These are phyloP conservation scores for Daldinia vernicosa DNA, from an alignment of 495 filamentous ascomycete species.

Conservation along the genomic window DNA sequence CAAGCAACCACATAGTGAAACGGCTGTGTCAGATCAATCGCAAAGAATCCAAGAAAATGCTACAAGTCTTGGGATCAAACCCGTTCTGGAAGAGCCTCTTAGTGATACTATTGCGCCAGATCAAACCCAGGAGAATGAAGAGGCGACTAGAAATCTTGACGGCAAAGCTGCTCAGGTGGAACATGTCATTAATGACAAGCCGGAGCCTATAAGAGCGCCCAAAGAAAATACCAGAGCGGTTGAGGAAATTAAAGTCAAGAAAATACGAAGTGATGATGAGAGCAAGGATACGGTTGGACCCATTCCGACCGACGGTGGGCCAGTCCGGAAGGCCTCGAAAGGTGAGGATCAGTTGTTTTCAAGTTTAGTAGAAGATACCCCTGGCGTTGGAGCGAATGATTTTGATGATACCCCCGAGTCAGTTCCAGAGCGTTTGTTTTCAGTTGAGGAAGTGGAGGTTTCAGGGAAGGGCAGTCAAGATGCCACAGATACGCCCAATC, in stretches of 20 bases:
- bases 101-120: not conserved
- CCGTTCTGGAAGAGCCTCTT: not conserved
- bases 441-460: conserved; percentile 9
- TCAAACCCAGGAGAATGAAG: not conserved
- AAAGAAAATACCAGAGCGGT: conserved; percentile 5
- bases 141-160: not conserved
- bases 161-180: not conserved
- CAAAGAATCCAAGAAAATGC: not conserved
- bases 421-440: conserved; percentile 28
- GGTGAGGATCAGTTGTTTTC: conserved; percentile 51
- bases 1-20: not conserved
- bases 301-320: conserved; percentile 48
- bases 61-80: not conserved
- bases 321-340: conserved; percentile 47
- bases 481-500: not conserved
- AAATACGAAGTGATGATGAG: conserved; percentile 45
- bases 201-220: conserved; percentile 24
- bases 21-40: not conserved
- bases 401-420: conserved; percentile 45
- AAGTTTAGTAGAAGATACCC: conserved; percentile 20
- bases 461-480: conserved; percentile 8
- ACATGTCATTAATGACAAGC: conserved; percentile 12
- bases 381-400: not conserved
- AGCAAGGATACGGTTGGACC: conserved; percentile 50
- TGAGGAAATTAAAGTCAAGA: conserved; percentile 12